These are phyloP conservation scores for Collariella sp. DNA, from an alignment of 495 filamentous ascomycete genomes.

Conservation along the genomic window DNA sequence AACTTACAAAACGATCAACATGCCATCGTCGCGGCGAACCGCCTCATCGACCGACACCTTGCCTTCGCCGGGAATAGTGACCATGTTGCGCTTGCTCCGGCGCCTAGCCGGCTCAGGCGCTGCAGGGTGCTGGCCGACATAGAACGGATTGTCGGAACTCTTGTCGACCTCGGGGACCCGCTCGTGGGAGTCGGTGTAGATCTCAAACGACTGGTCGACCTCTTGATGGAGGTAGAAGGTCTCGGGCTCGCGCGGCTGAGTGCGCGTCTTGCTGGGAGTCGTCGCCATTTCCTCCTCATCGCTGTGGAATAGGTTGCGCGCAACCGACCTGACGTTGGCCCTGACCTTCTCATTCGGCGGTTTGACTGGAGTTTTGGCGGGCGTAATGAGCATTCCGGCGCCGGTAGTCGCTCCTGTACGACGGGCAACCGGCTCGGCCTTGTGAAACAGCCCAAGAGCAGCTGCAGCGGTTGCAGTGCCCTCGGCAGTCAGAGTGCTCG, in stretches of 20 bases:
- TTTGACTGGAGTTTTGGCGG: constrained; percentile 79
- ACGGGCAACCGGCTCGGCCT: not conserved
- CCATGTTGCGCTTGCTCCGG: constrained; percentile 39
- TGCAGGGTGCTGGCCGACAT: constrained; percentile 31
- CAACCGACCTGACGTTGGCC: constrained; percentile 52
- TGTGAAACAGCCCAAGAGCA: constrained; percentile 25
- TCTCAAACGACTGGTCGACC: constrained; percentile 53
- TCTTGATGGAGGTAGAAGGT: constrained; percentile 53
- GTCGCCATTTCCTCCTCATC: constrained; percentile 53
- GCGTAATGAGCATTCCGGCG: constrained; percentile 68
- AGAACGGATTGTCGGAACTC: constrained; percentile 69
- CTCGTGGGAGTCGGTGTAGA: constrained; percentile 86
- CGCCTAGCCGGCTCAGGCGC: constrained; percentile 27
- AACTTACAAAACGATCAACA: constrained; percentile 82
- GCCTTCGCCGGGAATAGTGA: constrained; percentile 44
- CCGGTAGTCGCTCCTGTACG: constrained; percentile 1
- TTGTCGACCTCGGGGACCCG: constrained; percentile 64
- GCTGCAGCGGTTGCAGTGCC: constrained; percentile 29
- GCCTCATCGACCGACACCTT: constrained; percentile 53
- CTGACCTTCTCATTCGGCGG: constrained; percentile 46
- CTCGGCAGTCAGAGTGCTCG: constrained; percentile 29
- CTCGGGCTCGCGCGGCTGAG: constrained; percentile 54
- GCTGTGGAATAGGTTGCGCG: constrained; percentile 63
- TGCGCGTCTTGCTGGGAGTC: constrained; percentile 47
- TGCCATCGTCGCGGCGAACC: constrained; percentile 61